phyloP scores from a whole-genome alignment of 2,329 filamentous ascomycete species.

The Chaetomium strumarium region DNA sequence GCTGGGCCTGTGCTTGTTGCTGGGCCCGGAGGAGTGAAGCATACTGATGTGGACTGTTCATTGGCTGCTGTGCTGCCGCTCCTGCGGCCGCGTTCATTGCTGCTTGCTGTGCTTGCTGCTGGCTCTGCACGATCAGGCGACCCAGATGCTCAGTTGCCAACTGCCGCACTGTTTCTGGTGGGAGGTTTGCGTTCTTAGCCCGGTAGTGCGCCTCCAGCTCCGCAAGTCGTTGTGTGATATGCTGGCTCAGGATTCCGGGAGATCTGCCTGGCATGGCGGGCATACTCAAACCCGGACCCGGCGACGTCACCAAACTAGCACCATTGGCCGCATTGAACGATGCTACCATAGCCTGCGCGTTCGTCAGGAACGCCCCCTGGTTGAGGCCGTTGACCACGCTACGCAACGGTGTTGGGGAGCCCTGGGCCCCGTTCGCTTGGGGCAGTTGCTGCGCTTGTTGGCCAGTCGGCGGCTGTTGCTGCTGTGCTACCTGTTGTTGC shows the following conservation, averaged over 20 bases:
- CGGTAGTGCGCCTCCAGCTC: slow-evolving; percentile 49
- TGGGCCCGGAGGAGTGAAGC: slow-evolving; percentile 53
- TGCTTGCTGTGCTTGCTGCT: slow-evolving; percentile 40
- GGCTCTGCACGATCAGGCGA: slow-evolving; percentile 41
- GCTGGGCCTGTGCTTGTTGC: slow-evolving; percentile 42
- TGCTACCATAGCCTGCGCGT: slow-evolving; percentile 48
- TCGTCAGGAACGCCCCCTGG: slow-evolving; percentile 49
- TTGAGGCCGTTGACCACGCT: slow-evolving; percentile 39
- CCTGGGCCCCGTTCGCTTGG: slow-evolving; percentile 31
- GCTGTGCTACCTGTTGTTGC: slow-evolving; percentile 27
- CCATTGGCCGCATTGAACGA: slow-evolving; percentile 41
- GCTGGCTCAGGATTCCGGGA: slow-evolving; percentile 38
- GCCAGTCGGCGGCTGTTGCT: slow-evolving; percentile 27
- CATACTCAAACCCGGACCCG: slow-evolving; percentile 42
- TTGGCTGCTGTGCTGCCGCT: slow-evolving; percentile 40
- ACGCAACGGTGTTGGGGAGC: slow-evolving; percentile 29
- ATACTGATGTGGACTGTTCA: slow-evolving; percentile 54
- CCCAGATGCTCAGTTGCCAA: slow-evolving; percentile 47
- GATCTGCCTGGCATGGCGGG: slow-evolving; percentile 41
- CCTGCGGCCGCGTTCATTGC: slow-evolving; percentile 41
- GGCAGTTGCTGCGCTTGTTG: slow-evolving; percentile 35
- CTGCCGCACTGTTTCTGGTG: slow-evolving; percentile 44
- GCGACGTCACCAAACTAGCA: slow-evolving; percentile 40
- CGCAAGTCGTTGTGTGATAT: slow-evolving; percentile 46
- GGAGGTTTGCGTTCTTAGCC: slow-evolving; percentile 45